Percentiles rank a stretch among this genome's conserved stretches.
These are phyloP conservation scores for Dictyophora rubrovolvata DNA, from an alignment of 768 basidiomycete genomes.

Conservation along the genomic window DNA sequence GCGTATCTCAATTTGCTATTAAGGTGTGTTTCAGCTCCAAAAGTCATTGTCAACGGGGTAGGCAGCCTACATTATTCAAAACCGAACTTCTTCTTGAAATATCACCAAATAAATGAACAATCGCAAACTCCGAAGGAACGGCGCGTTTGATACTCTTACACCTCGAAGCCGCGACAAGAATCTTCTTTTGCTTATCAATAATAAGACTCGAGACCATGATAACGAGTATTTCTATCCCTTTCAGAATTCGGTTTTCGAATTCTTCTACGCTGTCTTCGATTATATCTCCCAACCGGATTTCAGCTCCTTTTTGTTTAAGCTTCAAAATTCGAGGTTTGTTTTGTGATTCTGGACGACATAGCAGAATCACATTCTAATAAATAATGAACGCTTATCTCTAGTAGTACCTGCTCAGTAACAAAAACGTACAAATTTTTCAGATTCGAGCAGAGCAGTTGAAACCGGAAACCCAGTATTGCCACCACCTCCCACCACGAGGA, in stretches of 20 bases:
- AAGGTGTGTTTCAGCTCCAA: no score
- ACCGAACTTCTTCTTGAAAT: not conserved
- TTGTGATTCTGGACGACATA: not conserved
- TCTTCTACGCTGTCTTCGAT: constrained; percentile 8
- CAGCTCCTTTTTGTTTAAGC: constrained; percentile 4
- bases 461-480: constrained; percentile 16
- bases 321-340: not conserved
- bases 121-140: not conserved
- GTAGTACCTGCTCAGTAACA: not conserved
- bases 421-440: constrained; percentile 15
- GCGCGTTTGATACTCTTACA: not conserved
- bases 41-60: not conserved
- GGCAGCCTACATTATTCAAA: not conserved
- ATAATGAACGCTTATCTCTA: not conserved
- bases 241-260: constrained; percentile 10
- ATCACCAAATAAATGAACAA: not conserved
- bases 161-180: not conserved
- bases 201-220: not conserved
- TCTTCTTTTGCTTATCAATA: not conserved
- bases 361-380: not conserved
- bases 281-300: constrained; percentile 14
- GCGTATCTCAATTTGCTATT: constrained; percentile 21
- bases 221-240: constrained; percentile 10
- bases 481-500: constrained; percentile 16
- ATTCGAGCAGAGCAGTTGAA: constrained; percentile 11